Percentiles rank a stretch among this genome's conserved stretches.
phyloP scores from a whole-genome alignment of 108 stramenopile species.

The Hondaea fermentalgiana region DNA sequence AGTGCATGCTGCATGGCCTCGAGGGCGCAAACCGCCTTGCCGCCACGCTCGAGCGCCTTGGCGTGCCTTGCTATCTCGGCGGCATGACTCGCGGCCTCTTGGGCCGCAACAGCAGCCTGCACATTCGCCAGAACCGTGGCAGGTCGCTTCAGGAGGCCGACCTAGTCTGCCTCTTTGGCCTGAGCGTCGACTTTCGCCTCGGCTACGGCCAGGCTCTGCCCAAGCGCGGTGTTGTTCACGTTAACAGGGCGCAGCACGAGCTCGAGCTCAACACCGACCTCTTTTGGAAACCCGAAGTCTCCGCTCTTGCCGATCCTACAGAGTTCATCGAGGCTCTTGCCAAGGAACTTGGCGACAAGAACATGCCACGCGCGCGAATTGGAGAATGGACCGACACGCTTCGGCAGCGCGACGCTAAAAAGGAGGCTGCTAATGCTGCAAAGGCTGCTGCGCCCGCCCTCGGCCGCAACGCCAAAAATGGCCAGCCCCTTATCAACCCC shows the following conservation, averaged over 20 bases:
- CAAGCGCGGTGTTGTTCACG: not conserved
- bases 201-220: not conserved
- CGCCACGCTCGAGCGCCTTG: not conserved
- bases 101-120: not conserved
- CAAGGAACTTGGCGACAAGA: not conserved
- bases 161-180: not conserved
- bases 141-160: not conserved
- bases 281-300: not conserved
- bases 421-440: not conserved
- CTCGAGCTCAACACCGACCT: not conserved
- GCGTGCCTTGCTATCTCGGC: not conserved
- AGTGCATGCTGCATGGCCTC: constrained; percentile 7
- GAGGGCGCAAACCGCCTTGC: not conserved
- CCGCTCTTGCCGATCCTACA: not conserved
- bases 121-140: not conserved
- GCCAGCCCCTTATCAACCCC: not conserved
- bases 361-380: not conserved
- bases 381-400: not conserved
- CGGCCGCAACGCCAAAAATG: not conserved
- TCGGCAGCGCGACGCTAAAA: not conserved
- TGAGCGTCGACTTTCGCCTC: not conserved
- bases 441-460: not conserved
- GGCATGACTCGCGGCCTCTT: not conserved
- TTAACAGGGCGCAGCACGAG: not conserved
- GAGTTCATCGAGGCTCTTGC: not conserved